Base-by-base conservation (phyloP, 2,329 filamentous ascomycete species). In the Cladosporium sp. region DNA sequence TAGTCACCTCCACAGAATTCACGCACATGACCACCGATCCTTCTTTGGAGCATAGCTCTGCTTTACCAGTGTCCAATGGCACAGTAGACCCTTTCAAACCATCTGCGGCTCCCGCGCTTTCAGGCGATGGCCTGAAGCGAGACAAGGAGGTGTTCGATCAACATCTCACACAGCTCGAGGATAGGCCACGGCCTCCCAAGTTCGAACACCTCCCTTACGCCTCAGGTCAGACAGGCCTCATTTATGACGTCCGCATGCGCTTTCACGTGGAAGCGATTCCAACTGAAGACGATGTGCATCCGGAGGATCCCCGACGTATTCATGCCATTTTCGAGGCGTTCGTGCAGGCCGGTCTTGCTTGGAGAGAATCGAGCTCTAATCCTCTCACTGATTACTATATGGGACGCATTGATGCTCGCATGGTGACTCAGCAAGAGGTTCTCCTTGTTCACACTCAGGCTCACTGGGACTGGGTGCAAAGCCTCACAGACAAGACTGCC, bases 231-330 rank as follows among this genome's bases (percentile, higher is more conserved):
- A 75, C 74, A 7, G 75, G 75, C 0, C 63, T 78, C 2, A 73
- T 78, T 58, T 99, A 97, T 66, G 93, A 99, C 71, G 84, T 89
- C 51, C 83, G 92, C 27, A 99, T 99, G 93, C 89, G 93, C 54
- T 86, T 95, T 54, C 93, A 99, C 67, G 88, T 90, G 49, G 95
- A 96, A 65, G 73, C 77, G 3, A 71, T 74, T 3, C 69, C 73
- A 15, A 56, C 62, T 0, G 66, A 68, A 22, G 80, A 84, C 42
- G 86, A 92, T 18, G 85, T 95, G 45, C 93, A 99, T 63, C 93
- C 93, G 0, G 93, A 99, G 68, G 93, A 99, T 62, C 93, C 93
- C 1, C 79, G 89, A 22, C 84, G 93, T 12, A 96, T 99, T 53
- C 88, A 91, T 61, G 86, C 88, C 62, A 99, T 99, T 59, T 96